Evolutionary conservation across 208 protist species (phyloP).

Genomic region (Crithidia sp.): DNA sequence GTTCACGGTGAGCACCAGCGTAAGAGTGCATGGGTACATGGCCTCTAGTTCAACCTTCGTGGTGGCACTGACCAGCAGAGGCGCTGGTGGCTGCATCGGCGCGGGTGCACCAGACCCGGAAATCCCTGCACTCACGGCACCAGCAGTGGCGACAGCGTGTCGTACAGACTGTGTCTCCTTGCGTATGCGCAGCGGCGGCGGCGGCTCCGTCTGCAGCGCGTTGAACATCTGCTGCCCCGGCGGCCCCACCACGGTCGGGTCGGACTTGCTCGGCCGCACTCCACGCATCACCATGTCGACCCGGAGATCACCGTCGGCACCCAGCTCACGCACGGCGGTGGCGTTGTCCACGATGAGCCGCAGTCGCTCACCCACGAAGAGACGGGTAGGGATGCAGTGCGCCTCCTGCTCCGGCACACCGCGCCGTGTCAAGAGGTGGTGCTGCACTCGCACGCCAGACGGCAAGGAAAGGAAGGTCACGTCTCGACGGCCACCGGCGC

Average conservation of each 20-base stretch:
- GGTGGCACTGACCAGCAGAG: conserved; percentile 17
- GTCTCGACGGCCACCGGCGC: not conserved
- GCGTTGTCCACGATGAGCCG: conserved; percentile 63
- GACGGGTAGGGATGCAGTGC: conserved; percentile 52
- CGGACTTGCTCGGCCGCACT: conserved; percentile 6
- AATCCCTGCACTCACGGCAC: not conserved
- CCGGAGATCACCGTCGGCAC: conserved; percentile 7
- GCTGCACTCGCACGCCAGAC: conserved; percentile 48
- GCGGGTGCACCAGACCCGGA: not conserved
- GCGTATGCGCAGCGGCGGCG: conserved; percentile 29
- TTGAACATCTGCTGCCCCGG: not conserved
- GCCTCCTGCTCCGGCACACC: conserved; percentile 60
- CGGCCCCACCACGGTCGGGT: not conserved
- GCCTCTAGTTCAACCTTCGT: conserved; percentile 48
- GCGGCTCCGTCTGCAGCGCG: conserved; percentile 13
- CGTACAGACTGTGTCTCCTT: conserved; percentile 17
- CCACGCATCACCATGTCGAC: conserved; percentile 19
- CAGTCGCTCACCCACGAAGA: conserved; percentile 69
- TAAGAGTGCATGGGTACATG: conserved; percentile 32
- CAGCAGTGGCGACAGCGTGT: not conserved
- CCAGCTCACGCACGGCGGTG: conserved; percentile 32
- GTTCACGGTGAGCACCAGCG: conserved; percentile 55
- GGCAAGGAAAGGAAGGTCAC: conserved; percentile 53
- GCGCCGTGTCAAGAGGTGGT: conserved; percentile 65
- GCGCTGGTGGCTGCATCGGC: conserved; percentile 8